A percentile compares a stretch with the other conserved stretches of the same genome.
phyloP scores from a whole-genome alignment of 768 basidiomycete species.

The Amanita muscaria region DNA sequence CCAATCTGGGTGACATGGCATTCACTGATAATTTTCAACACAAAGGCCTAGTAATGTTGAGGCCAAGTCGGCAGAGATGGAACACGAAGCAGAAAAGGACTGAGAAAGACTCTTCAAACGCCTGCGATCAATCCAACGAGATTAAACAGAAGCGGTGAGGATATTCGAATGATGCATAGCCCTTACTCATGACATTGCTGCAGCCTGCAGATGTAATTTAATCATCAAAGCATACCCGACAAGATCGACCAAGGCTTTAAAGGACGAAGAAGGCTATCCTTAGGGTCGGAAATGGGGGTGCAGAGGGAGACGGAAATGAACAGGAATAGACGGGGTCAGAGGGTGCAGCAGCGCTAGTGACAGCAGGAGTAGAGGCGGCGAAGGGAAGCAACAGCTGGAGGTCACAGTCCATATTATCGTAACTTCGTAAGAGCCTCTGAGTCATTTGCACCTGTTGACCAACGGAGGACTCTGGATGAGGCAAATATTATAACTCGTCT shows the following conservation, averaged over 20 bases:
- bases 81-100: constrained; percentile 87
- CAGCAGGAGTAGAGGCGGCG: too few relatives aligned
- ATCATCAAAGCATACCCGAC: constrained; percentile 97
- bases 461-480: constrained; percentile 21
- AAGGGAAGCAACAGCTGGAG: too few relatives aligned
- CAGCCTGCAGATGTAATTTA: constrained; percentile 64
- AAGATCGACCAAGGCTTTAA: constrained; percentile 95
- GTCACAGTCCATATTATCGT: too few relatives aligned
- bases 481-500: constrained; percentile 56
- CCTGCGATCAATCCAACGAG: constrained; percentile 88
- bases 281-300: too few relatives aligned
- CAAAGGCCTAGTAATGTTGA: constrained; percentile 81
- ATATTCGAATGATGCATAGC: neutral
- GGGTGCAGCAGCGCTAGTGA: too few relatives aligned
- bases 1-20: constrained; percentile 93
- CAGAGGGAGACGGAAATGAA: too few relatives aligned
- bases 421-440: too few relatives aligned
- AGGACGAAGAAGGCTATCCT: too few relatives aligned
- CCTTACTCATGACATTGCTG: neutral
- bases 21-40: neutral
- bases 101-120: constrained; percentile 80
- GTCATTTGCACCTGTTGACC: neutral
- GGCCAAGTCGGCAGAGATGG: constrained; percentile 76
- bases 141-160: constrained; percentile 71
- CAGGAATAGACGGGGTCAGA: too few relatives aligned